Conservation (phyloP, 306 rosid species). For the Castanopsis chinensis region DNA sequence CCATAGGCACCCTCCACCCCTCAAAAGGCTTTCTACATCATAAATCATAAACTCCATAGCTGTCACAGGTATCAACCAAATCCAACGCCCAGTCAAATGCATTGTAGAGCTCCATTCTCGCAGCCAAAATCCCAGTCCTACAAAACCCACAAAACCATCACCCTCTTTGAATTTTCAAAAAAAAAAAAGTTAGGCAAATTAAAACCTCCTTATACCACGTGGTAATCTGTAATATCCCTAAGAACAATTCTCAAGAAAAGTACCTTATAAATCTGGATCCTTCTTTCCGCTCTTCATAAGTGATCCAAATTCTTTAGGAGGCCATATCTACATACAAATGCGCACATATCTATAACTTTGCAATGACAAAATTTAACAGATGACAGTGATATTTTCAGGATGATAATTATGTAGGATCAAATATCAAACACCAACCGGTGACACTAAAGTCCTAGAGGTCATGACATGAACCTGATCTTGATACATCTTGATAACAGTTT, state of each 20-base stretch:
- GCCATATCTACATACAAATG: conserved; percentile 46
- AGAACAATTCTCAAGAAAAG: conserved; percentile 8
- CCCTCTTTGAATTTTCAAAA: no score
- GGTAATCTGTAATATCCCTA: no score
- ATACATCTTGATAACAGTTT: background rate
- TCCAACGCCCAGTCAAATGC: no score
- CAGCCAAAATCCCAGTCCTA: no score
- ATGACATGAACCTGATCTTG: background rate
- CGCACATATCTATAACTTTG: conserved; percentile 1
- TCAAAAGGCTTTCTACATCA: no score
- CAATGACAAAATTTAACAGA: background rate
- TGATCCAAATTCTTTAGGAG: conserved; percentile 61
- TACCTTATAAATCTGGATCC: conserved; percentile 35
- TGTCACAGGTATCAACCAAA: no score
- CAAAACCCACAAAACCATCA: no score
- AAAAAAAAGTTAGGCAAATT: no score
- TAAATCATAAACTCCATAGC: no score
- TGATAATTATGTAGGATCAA: background rate
- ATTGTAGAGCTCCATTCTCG: no score
- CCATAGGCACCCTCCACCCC: no score
- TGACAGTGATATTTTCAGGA: background rate
- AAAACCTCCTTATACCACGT: no score
- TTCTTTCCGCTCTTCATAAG: conserved; percentile 33
- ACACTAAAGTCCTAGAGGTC: background rate
- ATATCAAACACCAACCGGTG: background rate